Conservation (phyloP, 2,329 filamentous ascomycete species). For the Ceratocystis eucalypticola region DNA sequence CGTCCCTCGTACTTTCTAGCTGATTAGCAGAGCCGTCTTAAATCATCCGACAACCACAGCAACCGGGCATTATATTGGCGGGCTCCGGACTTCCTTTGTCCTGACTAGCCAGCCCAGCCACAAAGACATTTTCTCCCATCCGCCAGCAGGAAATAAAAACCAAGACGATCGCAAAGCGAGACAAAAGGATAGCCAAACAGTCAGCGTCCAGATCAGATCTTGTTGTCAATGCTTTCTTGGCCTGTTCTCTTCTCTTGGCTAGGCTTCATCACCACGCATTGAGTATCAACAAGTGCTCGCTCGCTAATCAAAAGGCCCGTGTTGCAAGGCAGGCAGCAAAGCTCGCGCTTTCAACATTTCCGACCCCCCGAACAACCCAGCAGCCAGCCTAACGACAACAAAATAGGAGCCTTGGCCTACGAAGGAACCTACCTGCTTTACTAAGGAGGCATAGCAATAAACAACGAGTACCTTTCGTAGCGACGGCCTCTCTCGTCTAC, state of each 20-base stretch:
- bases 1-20: neutral
- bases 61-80: slow-evolving; percentile 7
- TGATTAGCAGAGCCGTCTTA: neutral
- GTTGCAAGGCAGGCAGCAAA: neutral
- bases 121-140: neutral
- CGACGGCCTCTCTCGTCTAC: neutral
- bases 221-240: neutral
- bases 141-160: neutral
- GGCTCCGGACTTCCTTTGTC: slow-evolving; percentile 1
- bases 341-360: neutral
- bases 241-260: neutral
- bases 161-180: neutral
- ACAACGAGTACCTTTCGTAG: no score
- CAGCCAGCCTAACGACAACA: neutral
- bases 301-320: neutral
- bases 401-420: no score
- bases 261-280: neutral
- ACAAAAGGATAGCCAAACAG: neutral
- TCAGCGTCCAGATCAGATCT: neutral
- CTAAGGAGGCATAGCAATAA: no score
- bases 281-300: neutral
- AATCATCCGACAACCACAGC: neutral
- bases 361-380: neutral
- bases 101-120: neutral
- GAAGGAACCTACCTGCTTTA: no score